Base-by-base conservation (phyloP, 306 rosid genomes). In the Inga laurina region DNA sequence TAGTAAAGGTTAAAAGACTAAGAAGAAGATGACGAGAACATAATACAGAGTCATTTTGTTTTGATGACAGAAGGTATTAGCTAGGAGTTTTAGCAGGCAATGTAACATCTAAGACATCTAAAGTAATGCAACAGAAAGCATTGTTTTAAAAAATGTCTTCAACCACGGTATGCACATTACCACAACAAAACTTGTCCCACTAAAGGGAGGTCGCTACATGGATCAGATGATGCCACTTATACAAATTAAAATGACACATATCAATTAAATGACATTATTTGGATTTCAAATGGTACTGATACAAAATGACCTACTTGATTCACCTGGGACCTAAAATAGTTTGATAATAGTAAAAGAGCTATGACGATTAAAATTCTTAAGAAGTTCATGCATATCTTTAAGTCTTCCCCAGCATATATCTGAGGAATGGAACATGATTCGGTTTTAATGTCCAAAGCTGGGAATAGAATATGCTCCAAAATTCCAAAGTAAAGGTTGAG, bases 21-120 rank as follows among this genome's bases (percentile, higher is more conserved):
- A 80, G 81, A 21, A 59, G 66, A 22, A 39, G 14, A 62, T 22
- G 7, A 27, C 4, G 18, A 27, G 13, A 7, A 37, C 45, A 39
- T 41, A 54, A 54, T 24, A 16, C 80, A 45, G 21, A 71, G 56
- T 45, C 32, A 72, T 44, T 70, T 44, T 45, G n/a, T 72, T 72
- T 72, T 2, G 19, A n/a, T 27, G n/a, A 46, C 34, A 45, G 76
- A 10, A 72, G 34, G 34, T 44, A 72, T 10, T 44, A 24, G 32
- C 10, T 44, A 45, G 16, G 44, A 84, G 27, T 34, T 21, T 44
- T 44, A 70, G 41, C 35, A 57, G 74, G 35, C 22, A 80, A 87
- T 81, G 75, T 72, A 80, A 79, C 81, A 76, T 54, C 68, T 67
- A 46, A 49, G 79, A 70, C 18, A 88, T 48, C 52, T n/a, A 34